Base-by-base conservation (phyloP, 2,329 filamentous ascomycete species). In the Zymoseptoria tritici region DNA sequence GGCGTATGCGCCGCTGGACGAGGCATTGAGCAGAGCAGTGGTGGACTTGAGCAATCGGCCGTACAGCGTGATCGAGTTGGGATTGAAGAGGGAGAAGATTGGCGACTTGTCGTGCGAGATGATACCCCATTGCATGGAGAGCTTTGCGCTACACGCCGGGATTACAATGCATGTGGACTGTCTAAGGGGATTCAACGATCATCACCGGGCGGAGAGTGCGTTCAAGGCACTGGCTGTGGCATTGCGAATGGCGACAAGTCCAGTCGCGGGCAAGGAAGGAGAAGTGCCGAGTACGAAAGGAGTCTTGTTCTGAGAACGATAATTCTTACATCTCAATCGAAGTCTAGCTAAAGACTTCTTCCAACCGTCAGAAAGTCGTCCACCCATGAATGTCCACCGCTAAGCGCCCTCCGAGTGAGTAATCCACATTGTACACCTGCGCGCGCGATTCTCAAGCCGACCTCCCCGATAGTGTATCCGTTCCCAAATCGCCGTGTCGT, bases 281-380 rank as follows among this genome's bases (percentile, higher is more conserved):
- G 94, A 99, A 80, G 86, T 97, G 24, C 90, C 92, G 57, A 97
- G 92, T 78, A 97, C 93, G 8, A 97, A 97, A 83, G 93, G 93
- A 9, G 96, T 96, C 36, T 75, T 97, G 75, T 85, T 71, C 59
- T 75, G 66, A 46, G 36, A 46, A 46, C 36, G 36, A n/a, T n/a
- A n/a, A 16, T 46, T n/a, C 36, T 46, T 46, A 46, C 36, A 46
- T 46, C 13, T 46, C 13, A 46, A 46, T 46, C 36, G 16, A 46
- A 16, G 36, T 46, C 36, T 46, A 46, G 36, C 36, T n/a, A n/a
- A n/a, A 46, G 36, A 46, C 16, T 29, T 29, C 26, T 9, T 29
- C 7, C 26, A 8, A 9, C 26, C 26, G 5, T 29, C 26, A 29
- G 7, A 29, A 29, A 29, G 26, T 29, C 26, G 26, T 29, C 6